Evolutionary conservation across 495 filamentous ascomycete genomes (phyloP).

Genomic region (Podospora anserina): DNA sequence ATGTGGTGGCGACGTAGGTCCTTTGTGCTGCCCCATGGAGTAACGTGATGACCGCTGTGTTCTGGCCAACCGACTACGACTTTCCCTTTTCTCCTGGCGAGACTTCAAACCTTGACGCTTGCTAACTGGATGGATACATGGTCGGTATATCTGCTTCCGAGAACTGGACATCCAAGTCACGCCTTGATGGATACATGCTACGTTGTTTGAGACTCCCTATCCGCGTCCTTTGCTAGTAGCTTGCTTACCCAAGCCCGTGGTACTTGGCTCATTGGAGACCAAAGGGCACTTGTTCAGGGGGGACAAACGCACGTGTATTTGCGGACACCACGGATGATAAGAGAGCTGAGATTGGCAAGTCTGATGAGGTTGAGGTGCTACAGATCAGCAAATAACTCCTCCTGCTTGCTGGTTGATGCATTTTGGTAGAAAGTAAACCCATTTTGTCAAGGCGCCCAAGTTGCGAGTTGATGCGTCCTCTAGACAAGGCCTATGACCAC

Average conservation of each 20-base stretch:
- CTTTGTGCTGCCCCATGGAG: neutral
- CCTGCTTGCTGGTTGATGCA: neutral
- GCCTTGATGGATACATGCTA: neutral
- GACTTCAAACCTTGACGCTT: neutral
- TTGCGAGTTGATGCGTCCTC: no score
- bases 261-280: neutral
- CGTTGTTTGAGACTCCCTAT: neutral
- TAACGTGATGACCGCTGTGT: neutral
- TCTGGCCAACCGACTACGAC: neutral
- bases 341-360: neutral
- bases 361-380: neutral
- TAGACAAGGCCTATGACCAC: no score
- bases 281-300: neutral
- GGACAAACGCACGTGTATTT: neutral
- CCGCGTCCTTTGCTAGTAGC: neutral
- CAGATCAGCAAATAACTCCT: neutral
- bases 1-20: conserved; percentile 14
- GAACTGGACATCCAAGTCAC: neutral
- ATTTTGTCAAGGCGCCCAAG: no score
- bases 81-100: conserved; percentile 1
- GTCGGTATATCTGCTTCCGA: conserved; percentile 4
- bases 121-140: neutral
- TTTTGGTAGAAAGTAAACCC: no score
- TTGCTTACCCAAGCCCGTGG: neutral
- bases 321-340: neutral